Conservation (phyloP, 2,329 filamentous ascomycete species). For the Colletotrichum filicis region DNA sequence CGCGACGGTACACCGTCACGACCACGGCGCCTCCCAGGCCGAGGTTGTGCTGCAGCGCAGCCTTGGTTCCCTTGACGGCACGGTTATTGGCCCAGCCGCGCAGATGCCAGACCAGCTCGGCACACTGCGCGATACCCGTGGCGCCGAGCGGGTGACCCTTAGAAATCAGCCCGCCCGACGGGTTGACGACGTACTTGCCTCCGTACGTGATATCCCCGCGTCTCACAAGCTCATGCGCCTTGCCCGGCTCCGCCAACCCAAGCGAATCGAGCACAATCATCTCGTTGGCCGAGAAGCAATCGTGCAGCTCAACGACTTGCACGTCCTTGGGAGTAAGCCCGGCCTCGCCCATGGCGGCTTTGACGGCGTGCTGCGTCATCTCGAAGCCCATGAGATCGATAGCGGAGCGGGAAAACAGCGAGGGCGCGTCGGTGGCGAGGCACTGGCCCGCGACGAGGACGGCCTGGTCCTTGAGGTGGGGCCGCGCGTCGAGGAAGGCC, state of each 20-base stretch:
- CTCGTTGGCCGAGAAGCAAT: conserved; percentile 97
- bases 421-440: conserved; percentile 84
- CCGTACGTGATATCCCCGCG: conserved; percentile 92
- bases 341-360: conserved; percentile 79
- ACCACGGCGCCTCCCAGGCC: conserved; percentile 92
- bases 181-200: conserved; percentile 85
- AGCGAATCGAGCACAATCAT: conserved; percentile 91
- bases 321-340: conserved; percentile 70
- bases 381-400: conserved; percentile 92
- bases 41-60: conserved; percentile 90
- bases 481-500: conserved; percentile 85
- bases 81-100: conserved; percentile 97
- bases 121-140: conserved; percentile 94
- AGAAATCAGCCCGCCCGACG: conserved; percentile 92
- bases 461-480: conserved; percentile 85
- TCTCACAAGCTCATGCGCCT: conserved; percentile 91
- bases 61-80: conserved; percentile 72
- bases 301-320: conserved; percentile 91
- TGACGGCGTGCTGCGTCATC: conserved; percentile 81
- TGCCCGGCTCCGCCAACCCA: conserved; percentile 80
- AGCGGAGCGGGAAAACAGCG: conserved; percentile 80
- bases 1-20: conserved; percentile 87
- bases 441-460: conserved; percentile 89
- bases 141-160: conserved; percentile 96
- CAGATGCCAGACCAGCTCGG: conserved; percentile 94